A percentile compares a stretch with the other conserved stretches of the same genome.
phyloP scores from a whole-genome alignment of 257 asterid species.

The Rauvolfia tetraphylla region DNA sequence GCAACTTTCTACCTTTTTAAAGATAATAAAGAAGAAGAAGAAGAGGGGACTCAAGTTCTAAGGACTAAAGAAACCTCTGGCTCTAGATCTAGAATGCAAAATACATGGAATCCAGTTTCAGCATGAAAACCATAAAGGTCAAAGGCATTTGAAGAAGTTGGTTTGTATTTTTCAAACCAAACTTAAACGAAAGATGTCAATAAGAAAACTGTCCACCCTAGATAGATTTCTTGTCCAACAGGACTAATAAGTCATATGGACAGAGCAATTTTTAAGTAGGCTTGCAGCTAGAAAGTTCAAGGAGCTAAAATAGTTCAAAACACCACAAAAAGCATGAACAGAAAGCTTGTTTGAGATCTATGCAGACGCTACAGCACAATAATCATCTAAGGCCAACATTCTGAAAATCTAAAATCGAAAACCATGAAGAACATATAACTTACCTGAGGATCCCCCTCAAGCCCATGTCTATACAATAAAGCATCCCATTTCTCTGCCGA shows the following conservation, averaged over 20 bases:
- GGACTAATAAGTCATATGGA: no score
- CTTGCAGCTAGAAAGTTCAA: not conserved
- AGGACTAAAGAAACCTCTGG: not conserved
- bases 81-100: not conserved
- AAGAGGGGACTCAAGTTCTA: not conserved
- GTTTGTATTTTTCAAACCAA: not conserved
- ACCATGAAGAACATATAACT: constrained; percentile 9
- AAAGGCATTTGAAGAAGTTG: not conserved
- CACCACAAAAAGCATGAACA: not conserved
- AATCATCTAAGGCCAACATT: not conserved
- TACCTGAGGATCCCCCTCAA: constrained; percentile 88
- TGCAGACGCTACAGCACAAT: not conserved
- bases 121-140: no score
- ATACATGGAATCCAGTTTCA: not conserved
- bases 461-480: constrained; percentile 75
- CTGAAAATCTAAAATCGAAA: not conserved
- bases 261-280: not conserved
- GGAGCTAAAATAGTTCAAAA: not conserved
- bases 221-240: not conserved
- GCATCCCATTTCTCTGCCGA: constrained; percentile 99
- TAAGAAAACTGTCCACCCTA: not conserved
- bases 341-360: not conserved
- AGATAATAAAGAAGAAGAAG: no score
- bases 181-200: not conserved
- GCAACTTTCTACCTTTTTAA: no score